A percentile compares a stretch with the other conserved stretches of the same genome.
Conservation (phyloP, 805 yeast genomes). For the Candida sphagnicola region DNA sequence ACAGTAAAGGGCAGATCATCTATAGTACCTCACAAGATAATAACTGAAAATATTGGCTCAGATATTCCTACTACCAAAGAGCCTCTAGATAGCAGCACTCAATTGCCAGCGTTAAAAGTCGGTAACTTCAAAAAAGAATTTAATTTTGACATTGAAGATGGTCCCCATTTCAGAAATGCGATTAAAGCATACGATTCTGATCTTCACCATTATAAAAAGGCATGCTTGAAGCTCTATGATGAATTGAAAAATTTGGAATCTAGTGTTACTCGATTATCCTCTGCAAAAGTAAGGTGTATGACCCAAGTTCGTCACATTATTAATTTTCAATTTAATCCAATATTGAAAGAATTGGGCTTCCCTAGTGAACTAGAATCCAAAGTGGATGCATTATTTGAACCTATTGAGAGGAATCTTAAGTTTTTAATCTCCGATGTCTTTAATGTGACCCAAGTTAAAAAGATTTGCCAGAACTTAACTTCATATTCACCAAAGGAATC, state of each 20-base stretch:
- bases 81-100: background rate
- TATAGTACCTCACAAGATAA: too few species aligned
- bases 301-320: constrained; percentile 20
- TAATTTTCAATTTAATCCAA: constrained; percentile 21
- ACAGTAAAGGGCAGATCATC: too few species aligned
- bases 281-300: constrained; percentile 16
- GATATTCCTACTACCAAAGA: background rate
- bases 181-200: constrained; percentile 27
- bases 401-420: constrained; percentile 27
- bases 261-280: constrained; percentile 16
- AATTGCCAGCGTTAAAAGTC: constrained; percentile 4
- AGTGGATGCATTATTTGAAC: constrained; percentile 24
- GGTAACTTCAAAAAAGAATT: constrained; percentile 27
- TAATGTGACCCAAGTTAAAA: constrained; percentile 22
- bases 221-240: constrained; percentile 22
- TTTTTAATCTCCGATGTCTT: constrained; percentile 27
- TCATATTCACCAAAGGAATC: constrained; percentile 2
- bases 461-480: constrained; percentile 16
- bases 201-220: constrained; percentile 24
- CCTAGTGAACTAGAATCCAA: constrained; percentile 20
- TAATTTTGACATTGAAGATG: constrained; percentile 36
- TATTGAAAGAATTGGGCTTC: constrained; percentile 19
- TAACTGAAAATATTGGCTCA: background rate
- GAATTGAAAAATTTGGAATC: constrained; percentile 29
- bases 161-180: constrained; percentile 38